Evolutionary conservation across 371 early-diverging fungal genomes (phyloP), one percentile per base, ranked within the genome.

Genomic region (Apophysomyces trapeziformis): DNA sequence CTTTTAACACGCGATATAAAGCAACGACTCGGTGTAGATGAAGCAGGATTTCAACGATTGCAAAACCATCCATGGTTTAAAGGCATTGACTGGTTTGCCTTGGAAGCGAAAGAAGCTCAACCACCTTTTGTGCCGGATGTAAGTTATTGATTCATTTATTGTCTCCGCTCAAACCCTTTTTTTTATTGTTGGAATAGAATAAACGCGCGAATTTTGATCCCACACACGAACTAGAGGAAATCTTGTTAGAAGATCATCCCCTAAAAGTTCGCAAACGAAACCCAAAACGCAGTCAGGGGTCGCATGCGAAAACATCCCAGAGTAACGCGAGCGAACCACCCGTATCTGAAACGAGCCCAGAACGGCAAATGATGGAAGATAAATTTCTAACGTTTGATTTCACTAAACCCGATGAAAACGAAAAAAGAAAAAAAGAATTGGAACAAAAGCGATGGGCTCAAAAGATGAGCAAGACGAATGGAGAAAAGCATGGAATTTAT

Each of bases 171-270:
- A 44, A 1, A 1, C 62, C 11, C 32, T 2, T 26, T 26, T 26
- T 14, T 26, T 58, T 57, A 57, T 59, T 36, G 59, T 16, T 58
- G 26, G 79, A 73, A 67, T 70, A 85, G 69, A 80, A 78, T 44
- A 88, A 93, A 65, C 78, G 84, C 60, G 84, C 89, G 60, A 95
- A 95, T 73, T 99, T 98, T 83, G 98, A 99, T 80, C 95, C 96
- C 7, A 93, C 96, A 7, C 93, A 95, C 69, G 98, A 99, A 60
- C 82, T 97, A 5, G 98, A 98, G 65, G 99, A 99, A 70, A 85
- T 96, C 32, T 76, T 96, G 38, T 76, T 96, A 45, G 98, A 98
- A 71, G 95, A 97, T 26, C 93, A 95, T 66, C 96, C 98, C 4
- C 78, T 97, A n/a, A 89, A 87, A 16, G 84, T 74, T 2, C 68